These are phyloP conservation scores for apple (Malus domestica) DNA, from an alignment of 306 rosid genomes.

Conservation along the genomic window DNA sequence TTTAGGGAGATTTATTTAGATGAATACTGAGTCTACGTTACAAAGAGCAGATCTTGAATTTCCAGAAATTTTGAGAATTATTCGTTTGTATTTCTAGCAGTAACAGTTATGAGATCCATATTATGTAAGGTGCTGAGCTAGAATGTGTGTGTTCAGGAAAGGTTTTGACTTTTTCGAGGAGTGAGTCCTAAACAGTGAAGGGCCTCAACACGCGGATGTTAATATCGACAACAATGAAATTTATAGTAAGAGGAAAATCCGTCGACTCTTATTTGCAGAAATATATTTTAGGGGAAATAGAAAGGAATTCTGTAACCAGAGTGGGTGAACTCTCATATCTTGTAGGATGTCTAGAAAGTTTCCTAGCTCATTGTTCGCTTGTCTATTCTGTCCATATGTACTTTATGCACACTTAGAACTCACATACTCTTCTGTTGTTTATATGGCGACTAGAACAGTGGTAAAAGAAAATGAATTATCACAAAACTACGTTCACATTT, in stretches of 20 bases:
- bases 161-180: neutral
- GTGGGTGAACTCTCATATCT: neutral
- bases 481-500: neutral
- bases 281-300: neutral
- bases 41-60: too few relatives aligned
- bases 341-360: neutral
- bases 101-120: neutral
- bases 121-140: neutral
- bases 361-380: neutral
- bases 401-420: neutral
- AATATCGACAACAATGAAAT: too few relatives aligned
- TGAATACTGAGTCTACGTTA: too few relatives aligned
- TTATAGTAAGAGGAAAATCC: too few relatives aligned
- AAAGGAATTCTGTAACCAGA: neutral
- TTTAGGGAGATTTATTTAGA: neutral
- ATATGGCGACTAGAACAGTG: neutral
- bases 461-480: neutral
- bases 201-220: neutral
- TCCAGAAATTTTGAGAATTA: too few relatives aligned
- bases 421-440: neutral
- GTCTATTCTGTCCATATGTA: neutral
- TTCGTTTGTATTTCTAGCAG: neutral
- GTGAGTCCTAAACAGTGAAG: neutral
- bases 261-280: neutral
- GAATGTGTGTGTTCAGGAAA: neutral